A percentile compares a stretch with the other conserved stretches of the same genome.
Evolutionary conservation across 179 eudicot species (phyloP).

Genomic region (Drosera spatulata): DNA sequence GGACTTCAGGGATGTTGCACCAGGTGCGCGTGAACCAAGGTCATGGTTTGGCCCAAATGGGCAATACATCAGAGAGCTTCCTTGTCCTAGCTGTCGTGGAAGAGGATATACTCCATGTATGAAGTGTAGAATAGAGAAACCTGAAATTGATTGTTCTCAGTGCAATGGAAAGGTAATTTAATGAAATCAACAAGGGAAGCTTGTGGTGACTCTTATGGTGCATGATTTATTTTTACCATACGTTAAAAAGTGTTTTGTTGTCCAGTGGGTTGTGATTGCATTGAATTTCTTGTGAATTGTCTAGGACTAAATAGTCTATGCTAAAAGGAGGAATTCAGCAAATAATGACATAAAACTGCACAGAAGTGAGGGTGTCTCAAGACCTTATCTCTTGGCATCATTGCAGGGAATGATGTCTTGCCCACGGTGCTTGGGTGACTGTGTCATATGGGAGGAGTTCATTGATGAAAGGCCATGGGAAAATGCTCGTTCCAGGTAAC

Average conservation of each 20-base stretch:
- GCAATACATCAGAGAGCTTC: constrained; percentile 82
- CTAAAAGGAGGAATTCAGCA: too few species aligned
- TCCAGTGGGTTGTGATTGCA: too few species aligned
- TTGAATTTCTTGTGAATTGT: too few species aligned
- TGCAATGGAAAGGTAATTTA: constrained; percentile 94
- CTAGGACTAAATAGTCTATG: too few species aligned
- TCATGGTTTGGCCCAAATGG: constrained; percentile 99
- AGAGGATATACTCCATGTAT: constrained; percentile 86
- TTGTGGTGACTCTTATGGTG: too few species aligned
- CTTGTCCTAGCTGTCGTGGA: constrained; percentile 97
- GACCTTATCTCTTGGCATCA: not conserved
- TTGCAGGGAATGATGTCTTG: constrained; percentile 75
- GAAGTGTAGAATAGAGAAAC: constrained; percentile 82
- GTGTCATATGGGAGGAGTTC: constrained; percentile 94
- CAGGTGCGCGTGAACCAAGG: constrained; percentile 47
- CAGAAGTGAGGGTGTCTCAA: too few species aligned
- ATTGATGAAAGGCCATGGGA: constrained; percentile 96
- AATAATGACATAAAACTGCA: too few species aligned
- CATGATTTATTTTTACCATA: too few species aligned
- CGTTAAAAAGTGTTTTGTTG: too few species aligned
- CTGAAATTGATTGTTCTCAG: constrained; percentile 64
- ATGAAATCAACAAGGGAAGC: too few species aligned
- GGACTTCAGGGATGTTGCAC: constrained; percentile 37
- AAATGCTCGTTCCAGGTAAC: constrained; percentile 77
- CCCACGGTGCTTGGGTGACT: constrained; percentile 68